Conservation (phyloP, 1,284 basidiomycete genomes). For the Apiotrichum sp. region DNA sequence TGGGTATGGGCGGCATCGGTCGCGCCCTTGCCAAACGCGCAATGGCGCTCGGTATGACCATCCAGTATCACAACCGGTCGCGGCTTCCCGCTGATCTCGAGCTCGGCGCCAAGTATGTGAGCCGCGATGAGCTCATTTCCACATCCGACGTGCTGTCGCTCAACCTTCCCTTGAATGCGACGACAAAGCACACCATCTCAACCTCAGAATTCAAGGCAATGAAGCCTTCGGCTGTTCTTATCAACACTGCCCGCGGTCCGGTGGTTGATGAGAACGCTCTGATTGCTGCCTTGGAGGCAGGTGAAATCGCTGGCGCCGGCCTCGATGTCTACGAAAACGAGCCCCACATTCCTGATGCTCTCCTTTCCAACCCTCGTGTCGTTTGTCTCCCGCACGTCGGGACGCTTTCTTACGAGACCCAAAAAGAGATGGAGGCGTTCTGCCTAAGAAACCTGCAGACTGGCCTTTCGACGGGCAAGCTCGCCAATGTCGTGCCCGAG, state of each 20-base stretch:
- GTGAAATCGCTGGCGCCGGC: slow-evolving; percentile 23
- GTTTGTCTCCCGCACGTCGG: slow-evolving; percentile 82
- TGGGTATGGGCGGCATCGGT: slow-evolving; percentile 26
- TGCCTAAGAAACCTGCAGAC: slow-evolving; percentile 20
- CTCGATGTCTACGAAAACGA: slow-evolving; percentile 38
- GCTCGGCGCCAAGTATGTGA: slow-evolving; percentile 23
- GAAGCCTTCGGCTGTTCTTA: slow-evolving; percentile 21
- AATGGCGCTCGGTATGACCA: slow-evolving; percentile 18
- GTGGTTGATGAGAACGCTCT: slow-evolving; percentile 27
- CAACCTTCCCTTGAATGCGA: slow-evolving; percentile 21
- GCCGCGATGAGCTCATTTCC: slow-evolving; percentile 35
- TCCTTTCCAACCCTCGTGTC: slow-evolving; percentile 60
- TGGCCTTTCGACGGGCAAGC: slow-evolving; percentile 17
- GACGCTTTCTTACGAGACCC: slow-evolving; percentile 70
- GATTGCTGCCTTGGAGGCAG: slow-evolving; percentile 18
- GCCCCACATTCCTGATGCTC: slow-evolving; percentile 13
- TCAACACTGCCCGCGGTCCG: slow-evolving; percentile 30
- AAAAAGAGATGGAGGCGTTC: slow-evolving; percentile 58
- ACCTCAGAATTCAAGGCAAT: slow-evolving; percentile 17
- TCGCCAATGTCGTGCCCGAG: slow-evolving; percentile 20
- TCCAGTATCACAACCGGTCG: slow-evolving; percentile 61
- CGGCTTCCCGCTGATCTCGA: slow-evolving; percentile 37
- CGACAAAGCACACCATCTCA: slow-evolving; percentile 21
- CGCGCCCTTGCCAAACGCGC: slow-evolving; percentile 19
- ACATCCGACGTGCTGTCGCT: slow-evolving; percentile 27